Conservation (phyloP, 495 filamentous ascomycete species). For the Podospora anserina region DNA sequence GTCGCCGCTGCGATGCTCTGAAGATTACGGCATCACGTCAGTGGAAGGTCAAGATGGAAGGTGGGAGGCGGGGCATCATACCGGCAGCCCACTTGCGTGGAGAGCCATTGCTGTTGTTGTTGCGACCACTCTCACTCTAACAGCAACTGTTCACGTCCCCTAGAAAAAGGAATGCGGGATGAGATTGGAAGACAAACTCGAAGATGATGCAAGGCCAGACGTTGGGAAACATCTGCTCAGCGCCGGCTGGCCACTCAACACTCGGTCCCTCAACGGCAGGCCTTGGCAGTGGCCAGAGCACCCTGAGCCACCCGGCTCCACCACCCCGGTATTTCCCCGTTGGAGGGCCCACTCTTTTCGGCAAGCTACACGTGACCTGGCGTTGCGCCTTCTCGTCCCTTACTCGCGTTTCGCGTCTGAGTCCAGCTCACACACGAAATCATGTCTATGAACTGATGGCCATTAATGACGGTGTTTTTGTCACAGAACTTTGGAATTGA, state of each 20-base stretch:
- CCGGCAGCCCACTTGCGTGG: slow-evolving; percentile 43
- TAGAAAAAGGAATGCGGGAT: slow-evolving; percentile 15
- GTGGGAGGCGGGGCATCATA: slow-evolving; percentile 22
- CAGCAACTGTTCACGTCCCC: not conserved
- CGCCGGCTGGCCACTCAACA: not conserved
- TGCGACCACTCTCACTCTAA: slow-evolving; percentile 16
- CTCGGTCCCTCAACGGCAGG: slow-evolving; percentile 15
- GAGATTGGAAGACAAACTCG: slow-evolving; percentile 6
- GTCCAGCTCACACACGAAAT: not conserved
- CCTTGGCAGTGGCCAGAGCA: slow-evolving; percentile 9
- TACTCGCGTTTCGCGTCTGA: slow-evolving; percentile 3
- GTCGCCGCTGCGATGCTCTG: slow-evolving; percentile 51
- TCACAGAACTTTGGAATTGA: not conserved
- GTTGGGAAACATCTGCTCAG: slow-evolving; percentile 8
- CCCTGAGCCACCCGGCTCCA: not conserved
- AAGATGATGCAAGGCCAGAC: slow-evolving; percentile 21
- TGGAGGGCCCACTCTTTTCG: not conserved
- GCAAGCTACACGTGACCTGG: slow-evolving; percentile 22
- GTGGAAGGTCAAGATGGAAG: not conserved
- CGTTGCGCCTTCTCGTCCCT: slow-evolving; percentile 9
- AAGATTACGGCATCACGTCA: slow-evolving; percentile 2
- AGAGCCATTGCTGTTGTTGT: slow-evolving; percentile 36
- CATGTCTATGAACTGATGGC: not conserved
- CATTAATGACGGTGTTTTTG: not conserved
- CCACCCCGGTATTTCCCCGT: slow-evolving; percentile 20